Conservation (phyloP, 495 filamentous ascomycete species). For the Bryoglossum gracile region DNA sequence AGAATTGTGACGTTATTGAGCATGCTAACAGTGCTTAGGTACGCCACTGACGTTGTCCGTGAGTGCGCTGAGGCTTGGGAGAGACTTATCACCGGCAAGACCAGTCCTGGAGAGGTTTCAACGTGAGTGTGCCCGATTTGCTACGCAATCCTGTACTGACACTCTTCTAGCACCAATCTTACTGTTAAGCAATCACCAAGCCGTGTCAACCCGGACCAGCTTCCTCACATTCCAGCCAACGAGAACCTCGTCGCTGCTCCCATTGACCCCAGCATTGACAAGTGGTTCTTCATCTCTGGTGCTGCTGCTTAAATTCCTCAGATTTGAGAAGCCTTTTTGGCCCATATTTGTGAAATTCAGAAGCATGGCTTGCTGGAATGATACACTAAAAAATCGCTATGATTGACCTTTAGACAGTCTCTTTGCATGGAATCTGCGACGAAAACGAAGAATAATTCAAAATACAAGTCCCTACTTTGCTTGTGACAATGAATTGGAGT, state of each 20-base stretch:
- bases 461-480: no score
- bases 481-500: no score
- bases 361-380: slow-evolving; percentile 6
- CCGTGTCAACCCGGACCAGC: slow-evolving; percentile 53
- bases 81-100: slow-evolving; percentile 84
- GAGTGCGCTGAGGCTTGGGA: slow-evolving; percentile 98
- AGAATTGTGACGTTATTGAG: neutral
- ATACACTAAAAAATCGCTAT: neutral
- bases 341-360: neutral
- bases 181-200: slow-evolving; percentile 61
- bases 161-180: slow-evolving; percentile 60
- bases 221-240: slow-evolving; percentile 64
- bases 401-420: neutral
- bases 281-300: slow-evolving; percentile 99
- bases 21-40: slow-evolving; percentile 43
- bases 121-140: slow-evolving; percentile 54
- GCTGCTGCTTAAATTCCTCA: slow-evolving; percentile 63
- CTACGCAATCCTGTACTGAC: slow-evolving; percentile 26
- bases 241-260: slow-evolving; percentile 77
- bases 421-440: neutral
- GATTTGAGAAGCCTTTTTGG: no score
- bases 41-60: slow-evolving; percentile 87
- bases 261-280: slow-evolving; percentile 95
- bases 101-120: slow-evolving; percentile 63
- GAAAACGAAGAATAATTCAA: neutral